Conservation (phyloP, 345 rosid genomes). For the Eucalyptus cloeziana region DNA sequence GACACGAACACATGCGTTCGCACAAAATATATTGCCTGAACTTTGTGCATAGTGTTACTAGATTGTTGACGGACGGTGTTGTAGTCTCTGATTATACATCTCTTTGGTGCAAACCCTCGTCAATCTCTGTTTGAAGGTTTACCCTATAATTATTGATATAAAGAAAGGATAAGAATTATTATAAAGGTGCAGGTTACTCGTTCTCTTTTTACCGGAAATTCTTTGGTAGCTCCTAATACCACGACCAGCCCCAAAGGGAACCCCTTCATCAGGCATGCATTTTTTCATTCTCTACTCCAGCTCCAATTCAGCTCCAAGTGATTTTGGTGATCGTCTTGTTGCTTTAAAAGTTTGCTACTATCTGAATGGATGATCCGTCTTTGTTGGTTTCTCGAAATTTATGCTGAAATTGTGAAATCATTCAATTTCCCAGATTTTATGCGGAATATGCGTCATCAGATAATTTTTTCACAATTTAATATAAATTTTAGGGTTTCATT, state of each 20-base stretch:
- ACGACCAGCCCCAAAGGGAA: slow-evolving; percentile 30
- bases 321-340: too few relatives aligned
- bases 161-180: too few relatives aligned
- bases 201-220: too few relatives aligned
- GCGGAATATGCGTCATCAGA: too few relatives aligned
- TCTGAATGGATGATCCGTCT: too few relatives aligned
- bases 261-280: slow-evolving; percentile 55
- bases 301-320: neutral
- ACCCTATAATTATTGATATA: neutral
- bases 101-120: neutral
- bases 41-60: neutral
- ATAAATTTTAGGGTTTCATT: too few relatives aligned
- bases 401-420: neutral
- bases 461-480: too few relatives aligned
- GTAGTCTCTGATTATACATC: neutral
- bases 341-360: neutral
- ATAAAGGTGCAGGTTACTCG: too few relatives aligned
- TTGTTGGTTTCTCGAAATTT: neutral
- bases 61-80: neutral
- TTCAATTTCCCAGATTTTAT: too few relatives aligned
- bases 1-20: neutral
- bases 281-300: neutral
- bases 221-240: neutral
- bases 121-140: neutral
- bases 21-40: neutral